Evolutionary conservation across 2,329 filamentous ascomycete species (phyloP), one percentile per base, ranked within the genome.

Genomic region (Ceratocystis harringtonii): DNA sequence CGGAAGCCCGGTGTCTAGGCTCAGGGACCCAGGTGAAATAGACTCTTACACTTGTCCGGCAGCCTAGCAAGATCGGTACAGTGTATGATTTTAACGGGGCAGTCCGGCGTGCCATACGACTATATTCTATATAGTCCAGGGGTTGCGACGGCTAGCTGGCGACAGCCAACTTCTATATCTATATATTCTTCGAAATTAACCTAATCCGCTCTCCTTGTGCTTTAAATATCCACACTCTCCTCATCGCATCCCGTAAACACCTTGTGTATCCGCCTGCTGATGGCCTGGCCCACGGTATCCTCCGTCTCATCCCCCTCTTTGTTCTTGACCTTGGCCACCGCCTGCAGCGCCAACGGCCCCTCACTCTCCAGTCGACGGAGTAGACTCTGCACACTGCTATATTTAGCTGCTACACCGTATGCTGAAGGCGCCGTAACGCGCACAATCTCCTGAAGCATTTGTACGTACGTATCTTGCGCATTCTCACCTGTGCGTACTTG

Each of bases 401-500:
- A 90, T 72, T 85, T 79, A 1, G 76, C 76, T 0, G 80, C 79
- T 66, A 92, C 82, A 2, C 88, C 88, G 68, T 86, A 83, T 0
- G 89, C 89, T 70, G 90, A 83, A 0, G 86, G 82, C 0, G 84
- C 81, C 5, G 89, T 92, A 17, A 92, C 80, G 17, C 88, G 82
- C 15, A 79, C 79, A 50, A 92, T 83, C 74, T 91, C 86, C 74
- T 90, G 86, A 62, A 94, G 76, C 88, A 92, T 89, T 69, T 83
- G 83, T 57, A 84, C 77, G 68, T 87, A 92, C 0, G 85, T 89
- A 70, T 92, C 88, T 5, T 76, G 73, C 1, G 80, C 75, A 55
- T 83, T 81, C 32, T 87, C 82, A 32, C 89, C 89, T 0, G 84
- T 82, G 65, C 83, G 84, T 52, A 92, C 86, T 74, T 92, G 89